These are phyloP conservation scores for Torrubiellomyces zombiae DNA, from an alignment of 2,329 filamentous ascomycete genomes.

Conservation along the genomic window DNA sequence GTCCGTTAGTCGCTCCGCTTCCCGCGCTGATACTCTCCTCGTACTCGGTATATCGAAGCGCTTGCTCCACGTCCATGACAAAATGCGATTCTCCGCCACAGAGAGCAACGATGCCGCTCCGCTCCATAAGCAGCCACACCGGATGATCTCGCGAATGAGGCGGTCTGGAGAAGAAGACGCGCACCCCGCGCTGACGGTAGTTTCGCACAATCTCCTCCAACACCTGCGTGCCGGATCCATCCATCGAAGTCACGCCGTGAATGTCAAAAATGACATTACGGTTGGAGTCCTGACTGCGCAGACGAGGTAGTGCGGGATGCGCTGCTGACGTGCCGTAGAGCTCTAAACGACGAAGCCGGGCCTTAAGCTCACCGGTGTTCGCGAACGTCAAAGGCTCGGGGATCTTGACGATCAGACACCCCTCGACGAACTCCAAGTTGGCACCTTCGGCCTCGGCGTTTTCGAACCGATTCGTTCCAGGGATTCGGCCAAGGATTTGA, in stretches of 20 bases:
- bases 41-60: constrained; percentile 62
- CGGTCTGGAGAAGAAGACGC: constrained; percentile 55
- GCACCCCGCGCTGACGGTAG: constrained; percentile 62
- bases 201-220: constrained; percentile 71
- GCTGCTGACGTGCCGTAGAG: constrained; percentile 73
- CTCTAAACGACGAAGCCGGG: constrained; percentile 66
- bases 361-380: constrained; percentile 86
- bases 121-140: constrained; percentile 57
- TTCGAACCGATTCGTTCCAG: constrained; percentile 68
- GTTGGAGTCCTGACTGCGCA: constrained; percentile 66
- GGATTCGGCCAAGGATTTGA: constrained; percentile 83
- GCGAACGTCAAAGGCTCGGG: constrained; percentile 93
- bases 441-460: constrained; percentile 64
- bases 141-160: constrained; percentile 28
- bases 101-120: constrained; percentile 70
- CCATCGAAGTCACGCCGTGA: constrained; percentile 88
- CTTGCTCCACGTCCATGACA: constrained; percentile 69
- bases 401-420: constrained; percentile 91
- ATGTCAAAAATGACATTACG: constrained; percentile 93
- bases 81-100: constrained; percentile 68
- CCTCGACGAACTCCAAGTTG: constrained; percentile 73
- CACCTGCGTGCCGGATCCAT: constrained; percentile 86
- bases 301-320: constrained; percentile 72
- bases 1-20: no score
- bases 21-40: constrained; percentile 31